Conservation (phyloP, 2,329 filamentous ascomycete genomes). For the Aspergillus niger region DNA sequence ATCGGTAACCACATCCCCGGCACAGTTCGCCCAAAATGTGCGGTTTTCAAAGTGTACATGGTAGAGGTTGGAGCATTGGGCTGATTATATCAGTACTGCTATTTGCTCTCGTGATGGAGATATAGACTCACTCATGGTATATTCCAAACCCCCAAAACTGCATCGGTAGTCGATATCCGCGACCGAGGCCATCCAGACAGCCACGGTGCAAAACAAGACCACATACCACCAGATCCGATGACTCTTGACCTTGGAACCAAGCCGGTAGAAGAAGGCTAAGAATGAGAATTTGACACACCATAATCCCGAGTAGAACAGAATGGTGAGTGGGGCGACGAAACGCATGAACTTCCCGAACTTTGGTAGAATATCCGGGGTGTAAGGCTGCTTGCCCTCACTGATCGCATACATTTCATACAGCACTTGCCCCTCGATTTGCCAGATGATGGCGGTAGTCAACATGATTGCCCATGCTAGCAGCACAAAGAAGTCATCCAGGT, state of each 20-base stretch:
- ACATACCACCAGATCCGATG: slow-evolving; percentile 23
- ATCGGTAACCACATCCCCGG: slow-evolving; percentile 21
- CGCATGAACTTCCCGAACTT: slow-evolving; percentile 17
- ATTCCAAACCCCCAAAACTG: slow-evolving; percentile 14
- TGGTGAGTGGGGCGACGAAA: slow-evolving; percentile 17
- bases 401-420: slow-evolving; percentile 18
- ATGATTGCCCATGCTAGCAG: slow-evolving; percentile 20
- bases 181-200: slow-evolving; percentile 18
- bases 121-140: slow-evolving; percentile 18
- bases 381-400: slow-evolving; percentile 7
- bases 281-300: slow-evolving; percentile 24
- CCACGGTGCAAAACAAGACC: slow-evolving; percentile 13
- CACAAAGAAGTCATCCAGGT: slow-evolving; percentile 21
- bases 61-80: slow-evolving; percentile 11
- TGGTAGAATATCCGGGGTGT: slow-evolving; percentile 9
- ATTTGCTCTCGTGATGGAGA: not conserved
- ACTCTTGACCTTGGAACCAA: slow-evolving; percentile 17
- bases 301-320: slow-evolving; percentile 20
- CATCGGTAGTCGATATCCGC: slow-evolving; percentile 23
- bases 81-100: not conserved
- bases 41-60: slow-evolving; percentile 22
- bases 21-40: slow-evolving; percentile 19
- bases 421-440: slow-evolving; percentile 16
- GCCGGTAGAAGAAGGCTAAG: slow-evolving; percentile 20
- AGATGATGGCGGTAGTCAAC: slow-evolving; percentile 18